A percentile compares a stretch with the other conserved stretches of the same genome.
phyloP scores from a whole-genome alignment of 163 green algal species.

The Chlorella variabilis region DNA sequence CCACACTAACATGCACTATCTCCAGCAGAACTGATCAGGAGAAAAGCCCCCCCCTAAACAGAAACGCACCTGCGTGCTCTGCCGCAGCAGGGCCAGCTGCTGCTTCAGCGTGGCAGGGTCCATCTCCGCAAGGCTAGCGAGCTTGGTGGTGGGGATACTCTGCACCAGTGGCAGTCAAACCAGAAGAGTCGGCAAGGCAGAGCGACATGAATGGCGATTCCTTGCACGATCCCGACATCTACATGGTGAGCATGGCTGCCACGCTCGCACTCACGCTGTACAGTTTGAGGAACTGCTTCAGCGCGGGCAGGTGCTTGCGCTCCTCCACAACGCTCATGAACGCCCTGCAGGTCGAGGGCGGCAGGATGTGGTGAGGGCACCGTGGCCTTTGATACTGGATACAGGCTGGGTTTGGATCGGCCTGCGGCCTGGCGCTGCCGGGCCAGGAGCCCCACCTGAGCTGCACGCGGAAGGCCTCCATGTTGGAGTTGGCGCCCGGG shows the following conservation, averaged over 20 bases:
- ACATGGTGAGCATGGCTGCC: neutral
- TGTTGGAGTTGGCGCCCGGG: conserved; percentile 79
- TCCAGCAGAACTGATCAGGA: neutral
- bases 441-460: conserved; percentile 70
- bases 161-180: neutral
- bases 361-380: too few species aligned
- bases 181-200: neutral
- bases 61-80: conserved; percentile 54
- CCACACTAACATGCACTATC: too few species aligned
- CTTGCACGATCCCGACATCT: too few species aligned
- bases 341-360: conserved; percentile 38
- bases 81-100: conserved; percentile 73
- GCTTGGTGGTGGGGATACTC: conserved; percentile 86
- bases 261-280: conserved; percentile 71
- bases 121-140: conserved; percentile 89
- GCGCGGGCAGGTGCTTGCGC: conserved; percentile 77
- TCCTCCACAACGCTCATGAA: conserved; percentile 90
- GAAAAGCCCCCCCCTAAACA: too few species aligned
- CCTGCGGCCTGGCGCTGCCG: too few species aligned
- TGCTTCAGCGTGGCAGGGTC: conserved; percentile 67
- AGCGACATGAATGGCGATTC: too few species aligned
- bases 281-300: conserved; percentile 95
- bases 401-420: too few species aligned
- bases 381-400: too few species aligned
- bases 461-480: conserved; percentile 82